Percentiles rank a stretch among this genome's conserved stretches.
phyloP scores from a whole-genome alignment of 805 yeast genomes.

The Ogataea kodamae region DNA sequence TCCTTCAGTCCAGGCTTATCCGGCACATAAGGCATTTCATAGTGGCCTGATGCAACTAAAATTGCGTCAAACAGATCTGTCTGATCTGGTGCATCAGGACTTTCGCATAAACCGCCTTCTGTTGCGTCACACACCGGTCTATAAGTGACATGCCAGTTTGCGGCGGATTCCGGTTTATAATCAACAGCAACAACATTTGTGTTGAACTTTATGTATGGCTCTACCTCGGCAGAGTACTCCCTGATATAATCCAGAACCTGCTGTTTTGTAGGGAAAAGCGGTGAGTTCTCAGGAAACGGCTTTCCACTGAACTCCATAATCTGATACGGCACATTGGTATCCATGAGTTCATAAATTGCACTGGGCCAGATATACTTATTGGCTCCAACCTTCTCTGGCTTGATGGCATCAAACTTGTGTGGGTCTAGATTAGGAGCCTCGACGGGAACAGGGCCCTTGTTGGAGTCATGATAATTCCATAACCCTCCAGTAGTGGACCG shows the following conservation, averaged over 20 bases:
- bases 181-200: slow-evolving; percentile 47
- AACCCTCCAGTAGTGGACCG: slow-evolving; percentile 66
- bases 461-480: slow-evolving; percentile 59
- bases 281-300: slow-evolving; percentile 46
- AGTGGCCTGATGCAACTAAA: slow-evolving; percentile 62
- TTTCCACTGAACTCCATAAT: slow-evolving; percentile 64
- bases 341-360: slow-evolving; percentile 63
- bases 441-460: slow-evolving; percentile 10
- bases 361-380: slow-evolving; percentile 40
- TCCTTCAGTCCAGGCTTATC: slow-evolving; percentile 50
- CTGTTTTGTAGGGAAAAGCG: slow-evolving; percentile 53
- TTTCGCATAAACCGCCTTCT: slow-evolving; percentile 28
- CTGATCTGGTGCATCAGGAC: slow-evolving; percentile 19
- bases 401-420: slow-evolving; percentile 9
- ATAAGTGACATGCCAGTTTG: slow-evolving; percentile 43
- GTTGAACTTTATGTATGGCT: slow-evolving; percentile 39
- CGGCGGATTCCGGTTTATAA: slow-evolving; percentile 17
- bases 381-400: slow-evolving; percentile 10
- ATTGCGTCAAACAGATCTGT: slow-evolving; percentile 57
- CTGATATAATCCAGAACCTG: slow-evolving; percentile 59
- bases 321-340: slow-evolving; percentile 63
- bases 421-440: slow-evolving; percentile 33
- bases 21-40: slow-evolving; percentile 59
- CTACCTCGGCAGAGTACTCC: slow-evolving; percentile 45
- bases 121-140: slow-evolving; percentile 33